Conservation (phyloP, 257 asterid species). For the Solanum bukasovii region DNA sequence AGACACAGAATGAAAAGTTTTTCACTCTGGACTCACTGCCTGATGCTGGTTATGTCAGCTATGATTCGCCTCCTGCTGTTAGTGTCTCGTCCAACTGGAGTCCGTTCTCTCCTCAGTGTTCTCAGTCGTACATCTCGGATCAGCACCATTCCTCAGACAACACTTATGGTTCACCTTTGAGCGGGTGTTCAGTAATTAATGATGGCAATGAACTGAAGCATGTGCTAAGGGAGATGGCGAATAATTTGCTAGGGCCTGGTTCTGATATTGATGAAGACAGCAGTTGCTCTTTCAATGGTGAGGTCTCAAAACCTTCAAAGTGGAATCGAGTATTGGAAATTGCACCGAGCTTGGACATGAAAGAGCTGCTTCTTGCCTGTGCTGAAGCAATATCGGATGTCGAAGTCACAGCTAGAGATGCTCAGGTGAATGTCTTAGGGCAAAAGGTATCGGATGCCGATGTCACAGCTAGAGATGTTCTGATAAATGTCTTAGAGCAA, state of each 20-base stretch:
- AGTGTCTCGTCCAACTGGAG: slow-evolving; percentile 57
- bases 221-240: slow-evolving; percentile 51
- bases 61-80: slow-evolving; percentile 54
- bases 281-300: slow-evolving; percentile 43
- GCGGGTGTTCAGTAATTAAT: slow-evolving; percentile 71
- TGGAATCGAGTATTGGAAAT: slow-evolving; percentile 52
- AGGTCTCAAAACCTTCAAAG: slow-evolving; percentile 30
- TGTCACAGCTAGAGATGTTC: slow-evolving; percentile 45
- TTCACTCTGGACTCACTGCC: slow-evolving; percentile 88
- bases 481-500: slow-evolving; percentile 60
- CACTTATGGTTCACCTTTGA: slow-evolving; percentile 70
- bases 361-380: slow-evolving; percentile 50
- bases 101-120: slow-evolving; percentile 71
- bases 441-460: slow-evolving; percentile 53
- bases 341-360: slow-evolving; percentile 69
- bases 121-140: slow-evolving; percentile 63
- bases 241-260: slow-evolving; percentile 58
- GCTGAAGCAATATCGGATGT: slow-evolving; percentile 68
- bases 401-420: slow-evolving; percentile 52
- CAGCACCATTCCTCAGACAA: slow-evolving; percentile 43
- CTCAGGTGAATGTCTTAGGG: slow-evolving; percentile 56
- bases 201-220: slow-evolving; percentile 61
- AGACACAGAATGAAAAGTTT: slow-evolving; percentile 40
- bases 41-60: slow-evolving; percentile 19
- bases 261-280: slow-evolving; percentile 54